Percentiles rank a stretch among this genome's conserved stretches.
These are phyloP conservation scores for Hericium alpestre DNA, from an alignment of 768 basidiomycete genomes.

Conservation along the genomic window DNA sequence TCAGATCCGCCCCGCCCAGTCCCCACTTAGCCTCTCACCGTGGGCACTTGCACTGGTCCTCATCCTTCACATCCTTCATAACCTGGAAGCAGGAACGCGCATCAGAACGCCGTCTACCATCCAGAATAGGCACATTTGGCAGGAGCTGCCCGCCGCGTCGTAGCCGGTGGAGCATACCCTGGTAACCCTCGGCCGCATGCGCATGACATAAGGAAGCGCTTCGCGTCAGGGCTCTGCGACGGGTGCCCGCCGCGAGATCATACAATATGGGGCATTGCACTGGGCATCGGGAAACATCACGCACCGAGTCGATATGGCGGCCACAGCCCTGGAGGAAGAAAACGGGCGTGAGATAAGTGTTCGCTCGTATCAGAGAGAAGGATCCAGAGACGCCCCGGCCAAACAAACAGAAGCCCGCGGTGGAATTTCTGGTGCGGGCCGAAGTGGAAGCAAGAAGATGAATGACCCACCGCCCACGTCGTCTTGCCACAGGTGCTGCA, in stretches of 20 bases:
- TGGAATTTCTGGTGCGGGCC: background rate
- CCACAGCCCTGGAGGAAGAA: constrained; percentile 11
- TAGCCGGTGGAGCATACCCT: background rate
- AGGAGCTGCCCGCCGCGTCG: background rate
- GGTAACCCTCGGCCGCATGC: background rate
- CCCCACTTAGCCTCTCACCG: constrained; percentile 9
- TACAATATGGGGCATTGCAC: too few relatives aligned
- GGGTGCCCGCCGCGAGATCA: background rate
- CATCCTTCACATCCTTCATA: constrained; percentile 39
- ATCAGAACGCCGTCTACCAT: background rate
- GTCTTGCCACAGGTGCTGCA: constrained; percentile 21
- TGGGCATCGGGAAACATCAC: background rate
- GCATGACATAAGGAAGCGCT: constrained; percentile 4
- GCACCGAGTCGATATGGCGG: constrained; percentile 12
- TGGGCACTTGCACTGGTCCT: constrained; percentile 36
- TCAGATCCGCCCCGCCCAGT: background rate
- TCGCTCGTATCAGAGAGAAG: background rate
- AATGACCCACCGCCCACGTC: constrained; percentile 17
- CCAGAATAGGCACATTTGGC: background rate
- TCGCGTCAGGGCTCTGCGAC: background rate
- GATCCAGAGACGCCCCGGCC: background rate
- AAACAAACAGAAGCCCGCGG: too few relatives aligned
- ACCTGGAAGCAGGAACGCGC: constrained; percentile 24
- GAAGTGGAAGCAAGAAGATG: background rate
- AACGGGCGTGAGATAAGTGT: background rate